Evolutionary conservation across 2,329 filamentous ascomycete species (phyloP).

Genomic region (Ceratocystis lukuohia): DNA sequence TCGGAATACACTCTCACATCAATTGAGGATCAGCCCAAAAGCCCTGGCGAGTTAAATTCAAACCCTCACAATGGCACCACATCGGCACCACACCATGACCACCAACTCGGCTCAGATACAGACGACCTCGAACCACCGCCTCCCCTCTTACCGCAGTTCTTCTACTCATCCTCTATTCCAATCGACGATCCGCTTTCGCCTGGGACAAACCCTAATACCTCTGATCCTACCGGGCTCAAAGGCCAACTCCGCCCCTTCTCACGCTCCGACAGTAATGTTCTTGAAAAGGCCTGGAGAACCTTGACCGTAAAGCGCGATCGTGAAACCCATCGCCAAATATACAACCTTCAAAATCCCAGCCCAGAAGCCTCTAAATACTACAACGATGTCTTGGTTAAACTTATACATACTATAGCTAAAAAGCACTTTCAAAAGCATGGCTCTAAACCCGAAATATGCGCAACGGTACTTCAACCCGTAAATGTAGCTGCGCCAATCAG

Average conservation of each 20-base stretch:
- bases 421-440: constrained; percentile 37
- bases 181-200: constrained; percentile 82
- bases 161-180: constrained; percentile 68
- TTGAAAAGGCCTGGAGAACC: constrained; percentile 64
- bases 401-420: constrained; percentile 33
- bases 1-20: neutral
- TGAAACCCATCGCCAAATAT: constrained; percentile 33
- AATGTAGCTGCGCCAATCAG: constrained; percentile 24
- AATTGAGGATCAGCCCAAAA: neutral
- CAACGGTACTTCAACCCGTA: constrained; percentile 14
- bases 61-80: neutral
- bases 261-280: constrained; percentile 59
- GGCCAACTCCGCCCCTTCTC: constrained; percentile 65
- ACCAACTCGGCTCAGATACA: constrained; percentile 26
- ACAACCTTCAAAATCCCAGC: constrained; percentile 11
- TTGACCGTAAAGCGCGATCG: constrained; percentile 39
- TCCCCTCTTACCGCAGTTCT: constrained; percentile 58
- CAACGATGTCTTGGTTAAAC: constrained; percentile 27
- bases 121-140: constrained; percentile 37
- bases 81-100: neutral
- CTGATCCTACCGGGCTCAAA: constrained; percentile 37
- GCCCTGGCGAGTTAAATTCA: neutral
- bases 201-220: constrained; percentile 32
- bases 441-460: constrained; percentile 10
- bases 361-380: constrained; percentile 25